Base-by-base conservation (phyloP, 2,329 filamentous ascomycete genomes). In the Calycina herbarum region DNA sequence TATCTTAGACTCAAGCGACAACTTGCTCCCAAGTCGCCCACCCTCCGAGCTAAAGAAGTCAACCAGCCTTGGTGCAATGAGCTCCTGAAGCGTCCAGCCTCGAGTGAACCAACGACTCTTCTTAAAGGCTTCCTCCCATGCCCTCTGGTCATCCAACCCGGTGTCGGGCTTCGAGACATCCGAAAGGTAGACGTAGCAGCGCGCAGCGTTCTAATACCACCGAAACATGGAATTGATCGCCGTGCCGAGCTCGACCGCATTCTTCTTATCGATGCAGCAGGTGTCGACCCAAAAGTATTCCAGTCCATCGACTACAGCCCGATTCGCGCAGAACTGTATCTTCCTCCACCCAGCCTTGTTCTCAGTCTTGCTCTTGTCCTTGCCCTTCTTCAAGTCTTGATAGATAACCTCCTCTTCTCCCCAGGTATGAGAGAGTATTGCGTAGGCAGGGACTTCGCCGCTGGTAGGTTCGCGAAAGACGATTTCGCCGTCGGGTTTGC, bases 401-500 rank as follows among this genome's bases (percentile, higher is more conserved):
- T 31, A 69, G 31, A 35, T 62, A 35, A 71, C 67, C 64, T 71
- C 67, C 38, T 69, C 67, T 27, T 68, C 27, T 51, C 66, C 67
- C 67, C 64, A 71, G 56, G 63, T 70, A 64, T 70, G 62, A 65
- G 64, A 71, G 48, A 69, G 69, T 68, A 69, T 69, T 66, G 66
- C 66, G 62, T 71, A 70, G 24, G 11, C 27, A 54, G 59, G 59
- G 27, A 54, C 27, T 4, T 48, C 24, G 59, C 33, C 42, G 59
- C 42, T 40, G 13, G 42, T 38, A 54, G 27, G 8, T 54, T 61
- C 42, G 59, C 27, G 27, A 40, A 60, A 45, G 60, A 70, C 66
- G 64, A 72, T 69, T 64, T 70, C 67, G 69, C 70, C 67, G 61
- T 71, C 62, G 64, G 64, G 63, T 68, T 68, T 72, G 65, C 65